Base-by-base conservation (phyloP, 768 basidiomycete genomes). In the Russula vinacea region DNA sequence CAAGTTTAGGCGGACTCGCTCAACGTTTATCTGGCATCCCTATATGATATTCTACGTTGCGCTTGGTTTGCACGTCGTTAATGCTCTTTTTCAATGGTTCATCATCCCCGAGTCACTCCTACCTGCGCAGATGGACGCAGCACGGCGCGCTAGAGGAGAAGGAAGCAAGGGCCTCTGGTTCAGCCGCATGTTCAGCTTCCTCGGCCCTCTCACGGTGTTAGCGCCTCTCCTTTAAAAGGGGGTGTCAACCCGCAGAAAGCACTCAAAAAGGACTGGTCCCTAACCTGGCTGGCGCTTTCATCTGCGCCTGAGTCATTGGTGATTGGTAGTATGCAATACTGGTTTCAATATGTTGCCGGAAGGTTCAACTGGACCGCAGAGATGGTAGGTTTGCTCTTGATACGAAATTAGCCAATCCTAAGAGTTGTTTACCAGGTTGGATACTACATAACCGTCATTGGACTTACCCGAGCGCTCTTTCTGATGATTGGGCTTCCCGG, bases 101-200 rank as follows among this genome's bases (percentile, higher is more conserved):
- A 32, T 91, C 65, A 70, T 95, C 54, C 94, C 94, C 0, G 93
- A 97, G 74, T 91, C 92, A 0, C 79, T 94, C 1, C 82, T 87
- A 11, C 70, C 73, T 40, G 76, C 73, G 26, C 76, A 77, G 40
- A 60, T 76, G 55, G 71, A 56, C 69, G 69, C 60, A 66, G 68
- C 62, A 60, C 69, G 47, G 70, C 72, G 64, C 45, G 66, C 59
- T 44, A 66, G 57, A 56, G 64, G 67, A 2, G 59, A 60, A 5
- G 57, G 59, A 17, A 55, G 59, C 22, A 11, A 39, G 44, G 13
- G 58, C 13, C 56, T 77, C 59, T 78, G 77, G 67, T 73, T 81
- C 19, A 80, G 78, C 70, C 74, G 77, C 37, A 54, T 83, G 19
- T 82, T 89, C 51, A 74, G 78, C 9, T 92, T 91, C 74, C 77